Evolutionary conservation across 192 early-diverging fungal genomes (phyloP).

Genomic region (Fimicolochytrium jonesii): DNA sequence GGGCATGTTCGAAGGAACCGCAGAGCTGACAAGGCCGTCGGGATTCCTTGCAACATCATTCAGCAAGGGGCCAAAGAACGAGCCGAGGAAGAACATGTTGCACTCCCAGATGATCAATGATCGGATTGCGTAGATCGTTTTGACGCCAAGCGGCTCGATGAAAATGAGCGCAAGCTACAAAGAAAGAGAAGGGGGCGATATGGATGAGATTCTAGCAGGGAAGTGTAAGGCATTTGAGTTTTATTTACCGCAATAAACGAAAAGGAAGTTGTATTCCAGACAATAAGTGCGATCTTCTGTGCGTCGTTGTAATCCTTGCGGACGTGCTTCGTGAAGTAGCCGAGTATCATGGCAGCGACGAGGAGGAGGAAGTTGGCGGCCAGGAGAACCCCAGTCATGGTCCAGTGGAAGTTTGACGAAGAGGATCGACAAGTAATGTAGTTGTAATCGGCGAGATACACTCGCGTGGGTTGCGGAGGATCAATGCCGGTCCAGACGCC

Average conservation of each 20-base stretch:
- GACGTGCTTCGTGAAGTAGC: background rate
- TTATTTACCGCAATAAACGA: background rate
- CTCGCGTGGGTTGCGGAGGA: background rate
- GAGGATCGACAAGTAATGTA: conserved; percentile 2
- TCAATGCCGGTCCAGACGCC: background rate
- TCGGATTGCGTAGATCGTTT: background rate
- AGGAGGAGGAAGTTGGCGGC: background rate
- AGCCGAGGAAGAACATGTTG: conserved; percentile 3
- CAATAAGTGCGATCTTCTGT: background rate
- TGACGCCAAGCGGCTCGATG: background rate
- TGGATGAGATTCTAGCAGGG: background rate
- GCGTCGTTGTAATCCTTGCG: conserved; percentile 1
- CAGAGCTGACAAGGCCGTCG: background rate
- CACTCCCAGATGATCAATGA: background rate
- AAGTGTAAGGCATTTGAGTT: no score
- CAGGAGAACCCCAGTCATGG: background rate
- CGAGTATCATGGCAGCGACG: background rate
- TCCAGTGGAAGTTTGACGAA: background rate
- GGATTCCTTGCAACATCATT: background rate
- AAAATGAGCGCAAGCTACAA: background rate
- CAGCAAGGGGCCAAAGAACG: background rate
- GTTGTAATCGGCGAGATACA: background rate
- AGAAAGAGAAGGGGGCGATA: no score
- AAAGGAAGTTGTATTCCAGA: conserved; percentile 9
- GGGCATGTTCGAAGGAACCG: background rate